Percentiles rank a stretch among this genome's conserved stretches.
phyloP scores from a whole-genome alignment of 2,329 filamentous ascomycete species.

The Cladosporium sp. region DNA sequence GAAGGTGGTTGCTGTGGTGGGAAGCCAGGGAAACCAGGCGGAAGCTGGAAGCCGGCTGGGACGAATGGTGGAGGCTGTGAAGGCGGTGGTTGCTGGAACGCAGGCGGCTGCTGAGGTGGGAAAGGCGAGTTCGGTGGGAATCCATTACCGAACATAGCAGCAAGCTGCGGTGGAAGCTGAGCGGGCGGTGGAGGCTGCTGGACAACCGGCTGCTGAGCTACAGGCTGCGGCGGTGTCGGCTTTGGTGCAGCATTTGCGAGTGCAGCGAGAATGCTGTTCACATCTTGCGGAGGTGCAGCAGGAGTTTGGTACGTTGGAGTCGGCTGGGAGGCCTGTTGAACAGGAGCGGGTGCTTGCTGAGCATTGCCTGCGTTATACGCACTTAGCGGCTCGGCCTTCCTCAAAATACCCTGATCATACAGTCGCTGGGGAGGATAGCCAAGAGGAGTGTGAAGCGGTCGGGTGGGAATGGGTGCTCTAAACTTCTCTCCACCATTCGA shows the following conservation, averaged over 20 bases:
- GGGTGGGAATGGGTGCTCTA: conserved; percentile 26
- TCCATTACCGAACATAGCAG: conserved; percentile 15
- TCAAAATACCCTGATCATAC: conserved; percentile 29
- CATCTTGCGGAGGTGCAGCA: conserved; percentile 26
- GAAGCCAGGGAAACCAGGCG: conserved; percentile 19
- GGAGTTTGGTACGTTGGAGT: conserved; percentile 15
- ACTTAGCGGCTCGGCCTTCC: conserved; percentile 13
- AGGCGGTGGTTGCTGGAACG: conserved; percentile 15
- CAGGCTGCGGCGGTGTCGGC: conserved; percentile 20
- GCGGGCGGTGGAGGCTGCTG: conserved; percentile 15
- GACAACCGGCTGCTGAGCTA: conserved; percentile 17
- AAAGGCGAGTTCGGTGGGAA: conserved; percentile 1
- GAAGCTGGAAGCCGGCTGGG: conserved; percentile 12
- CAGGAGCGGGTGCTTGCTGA: conserved; percentile 13
- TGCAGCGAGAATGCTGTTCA: conserved; percentile 33
- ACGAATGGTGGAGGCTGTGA: conserved; percentile 9
- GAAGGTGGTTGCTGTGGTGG: conserved; percentile 28
- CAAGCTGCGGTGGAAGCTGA: conserved; percentile 17
- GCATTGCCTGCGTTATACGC: conserved; percentile 5
- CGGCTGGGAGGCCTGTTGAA: conserved; percentile 15
- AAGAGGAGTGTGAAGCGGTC: conserved; percentile 26
- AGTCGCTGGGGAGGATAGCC: conserved; percentile 29
- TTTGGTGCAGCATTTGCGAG: conserved; percentile 27
- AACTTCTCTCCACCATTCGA: conserved; percentile 25
- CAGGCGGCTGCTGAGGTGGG: conserved; percentile 14